A percentile compares a stretch with the other conserved stretches of the same genome.
Conservation (phyloP, 495 filamentous ascomycete species). For the Penicillium cinerascens region DNA sequence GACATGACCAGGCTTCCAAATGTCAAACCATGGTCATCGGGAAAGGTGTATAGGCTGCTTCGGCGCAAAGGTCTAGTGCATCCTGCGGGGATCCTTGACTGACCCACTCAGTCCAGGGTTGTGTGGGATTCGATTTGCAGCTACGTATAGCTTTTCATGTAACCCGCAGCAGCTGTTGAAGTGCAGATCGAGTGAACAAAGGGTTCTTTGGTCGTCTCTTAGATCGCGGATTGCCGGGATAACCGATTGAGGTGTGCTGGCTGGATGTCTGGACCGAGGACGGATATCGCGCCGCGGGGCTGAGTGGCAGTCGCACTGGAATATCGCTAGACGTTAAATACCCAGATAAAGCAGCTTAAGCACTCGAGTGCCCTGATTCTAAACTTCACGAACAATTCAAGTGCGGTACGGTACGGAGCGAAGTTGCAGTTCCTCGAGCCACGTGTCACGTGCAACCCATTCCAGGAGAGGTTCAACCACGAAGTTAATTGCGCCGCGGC, state of each 20-base stretch:
- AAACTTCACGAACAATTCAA: neutral
- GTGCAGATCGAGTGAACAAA: neutral
- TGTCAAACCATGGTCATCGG: conserved; percentile 19
- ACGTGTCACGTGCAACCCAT: conserved; percentile 2
- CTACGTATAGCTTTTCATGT: neutral
- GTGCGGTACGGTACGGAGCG: neutral
- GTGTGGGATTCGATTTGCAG: neutral
- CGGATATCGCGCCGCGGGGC: neutral
- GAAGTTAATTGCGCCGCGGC: neutral
- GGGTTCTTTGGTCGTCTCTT: neutral
- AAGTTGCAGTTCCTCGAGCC: neutral
- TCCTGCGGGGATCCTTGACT: conserved; percentile 13
- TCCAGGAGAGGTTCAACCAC: neutral
- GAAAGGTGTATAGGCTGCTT: neutral
- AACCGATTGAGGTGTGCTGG: neutral
- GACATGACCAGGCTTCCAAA: conserved; percentile 24
- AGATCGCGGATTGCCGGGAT: neutral
- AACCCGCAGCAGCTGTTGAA: neutral
- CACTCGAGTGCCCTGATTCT: neutral
- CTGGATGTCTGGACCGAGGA: neutral
- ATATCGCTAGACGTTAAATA: neutral
- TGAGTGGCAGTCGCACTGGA: neutral
- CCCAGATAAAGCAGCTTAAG: neutral
- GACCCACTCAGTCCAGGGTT: conserved; percentile 10
- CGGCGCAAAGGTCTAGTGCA: conserved; percentile 4